A percentile compares a stretch with the other conserved stretches of the same genome.
These are phyloP conservation scores for Martensiomyces pterosporus DNA, from an alignment of 192 early-diverging fungal species.

Conservation along the genomic window DNA sequence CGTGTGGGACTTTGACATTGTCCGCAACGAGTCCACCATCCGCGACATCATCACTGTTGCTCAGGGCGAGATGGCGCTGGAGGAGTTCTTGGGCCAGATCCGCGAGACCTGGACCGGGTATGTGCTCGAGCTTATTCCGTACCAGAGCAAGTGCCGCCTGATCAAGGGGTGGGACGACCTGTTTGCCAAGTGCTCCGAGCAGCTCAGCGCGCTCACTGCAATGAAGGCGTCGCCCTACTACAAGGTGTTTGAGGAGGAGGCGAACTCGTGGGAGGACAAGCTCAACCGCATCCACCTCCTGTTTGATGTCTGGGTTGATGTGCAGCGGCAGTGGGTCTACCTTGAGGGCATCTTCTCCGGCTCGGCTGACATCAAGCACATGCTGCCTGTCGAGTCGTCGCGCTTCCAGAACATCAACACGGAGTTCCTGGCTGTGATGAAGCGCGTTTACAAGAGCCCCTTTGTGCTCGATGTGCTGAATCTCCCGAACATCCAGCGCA, in stretches of 20 bases:
- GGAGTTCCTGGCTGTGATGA: constrained; percentile 98
- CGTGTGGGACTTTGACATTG: constrained; percentile 91
- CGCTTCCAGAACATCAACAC: constrained; percentile 97
- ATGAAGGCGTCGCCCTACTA: constrained; percentile 98
- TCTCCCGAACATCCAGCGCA: constrained; percentile 92
- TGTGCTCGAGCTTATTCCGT: constrained; percentile 89
- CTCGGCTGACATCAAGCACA: constrained; percentile 94
- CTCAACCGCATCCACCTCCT: constrained; percentile 92
- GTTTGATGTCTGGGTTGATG: constrained; percentile 99
- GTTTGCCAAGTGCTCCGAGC: constrained; percentile 93
- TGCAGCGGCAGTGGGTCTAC: constrained; percentile 99
- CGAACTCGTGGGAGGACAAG: constrained; percentile 91
- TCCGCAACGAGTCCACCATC: constrained; percentile 78
- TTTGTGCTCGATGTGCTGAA: constrained; percentile 93
- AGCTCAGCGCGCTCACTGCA: constrained; percentile 89
- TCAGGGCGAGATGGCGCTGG: constrained; percentile 99
- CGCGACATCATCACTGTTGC: constrained; percentile 88
- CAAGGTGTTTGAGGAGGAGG: constrained; percentile 98
- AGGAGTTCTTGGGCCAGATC: constrained; percentile 93
- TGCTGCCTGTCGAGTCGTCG: constrained; percentile 92
- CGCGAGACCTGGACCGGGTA: constrained; percentile 91
- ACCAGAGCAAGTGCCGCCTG: constrained; percentile 96
- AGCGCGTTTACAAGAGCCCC: constrained; percentile 98
- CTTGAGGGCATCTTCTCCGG: constrained; percentile 97
- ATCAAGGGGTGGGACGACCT: constrained; percentile 98